Conservation (phyloP, 1,284 basidiomycete genomes). For the Leccinum griseonigrum region DNA sequence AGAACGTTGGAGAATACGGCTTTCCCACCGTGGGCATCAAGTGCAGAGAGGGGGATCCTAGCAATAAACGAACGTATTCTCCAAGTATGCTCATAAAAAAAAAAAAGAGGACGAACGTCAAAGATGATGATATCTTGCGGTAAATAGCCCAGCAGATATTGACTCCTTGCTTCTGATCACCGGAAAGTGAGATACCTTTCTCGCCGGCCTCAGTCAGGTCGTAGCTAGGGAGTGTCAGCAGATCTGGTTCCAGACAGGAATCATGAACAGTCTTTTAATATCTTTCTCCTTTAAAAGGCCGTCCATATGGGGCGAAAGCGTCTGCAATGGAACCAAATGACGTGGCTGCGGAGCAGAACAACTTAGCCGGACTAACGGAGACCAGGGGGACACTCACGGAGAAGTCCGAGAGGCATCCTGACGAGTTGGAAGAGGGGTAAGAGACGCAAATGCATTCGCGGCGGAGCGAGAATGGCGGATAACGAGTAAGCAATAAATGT, state of each 20-base stretch:
- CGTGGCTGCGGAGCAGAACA: conserved; percentile 47
- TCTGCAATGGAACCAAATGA: conserved; percentile 78
- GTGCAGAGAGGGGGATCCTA: conserved; percentile 71
- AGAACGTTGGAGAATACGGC: conserved; percentile 85
- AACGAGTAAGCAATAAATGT: conserved; percentile 83
- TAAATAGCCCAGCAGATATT: conserved; percentile 86
- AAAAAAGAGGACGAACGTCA: conserved; percentile 44
- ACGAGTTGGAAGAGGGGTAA: conserved; percentile 80
- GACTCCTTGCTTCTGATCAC: conserved; percentile 79
- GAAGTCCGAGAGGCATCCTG: conserved; percentile 73
- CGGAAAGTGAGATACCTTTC: conserved; percentile 81
- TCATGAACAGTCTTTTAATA: conserved; percentile 64
- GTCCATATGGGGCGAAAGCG: conserved; percentile 70
- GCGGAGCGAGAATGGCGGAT: conserved; percentile 69
- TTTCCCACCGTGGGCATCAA: conserved; percentile 88
- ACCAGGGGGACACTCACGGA: conserved; percentile 49
- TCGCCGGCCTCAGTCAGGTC: conserved; percentile 92
- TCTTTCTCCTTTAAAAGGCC: conserved; percentile 62
- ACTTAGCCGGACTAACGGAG: background rate
- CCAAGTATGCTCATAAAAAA: background rate
- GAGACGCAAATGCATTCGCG: conserved; percentile 75
- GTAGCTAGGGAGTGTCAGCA: conserved; percentile 63
- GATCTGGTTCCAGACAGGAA: conserved; percentile 62
- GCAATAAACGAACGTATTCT: background rate
- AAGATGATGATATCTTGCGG: conserved; percentile 85